Evolutionary conservation across 805 yeast species (phyloP), one percentile per base, ranked within the genome.

Genomic region (Kockiozyma suomiensis): DNA sequence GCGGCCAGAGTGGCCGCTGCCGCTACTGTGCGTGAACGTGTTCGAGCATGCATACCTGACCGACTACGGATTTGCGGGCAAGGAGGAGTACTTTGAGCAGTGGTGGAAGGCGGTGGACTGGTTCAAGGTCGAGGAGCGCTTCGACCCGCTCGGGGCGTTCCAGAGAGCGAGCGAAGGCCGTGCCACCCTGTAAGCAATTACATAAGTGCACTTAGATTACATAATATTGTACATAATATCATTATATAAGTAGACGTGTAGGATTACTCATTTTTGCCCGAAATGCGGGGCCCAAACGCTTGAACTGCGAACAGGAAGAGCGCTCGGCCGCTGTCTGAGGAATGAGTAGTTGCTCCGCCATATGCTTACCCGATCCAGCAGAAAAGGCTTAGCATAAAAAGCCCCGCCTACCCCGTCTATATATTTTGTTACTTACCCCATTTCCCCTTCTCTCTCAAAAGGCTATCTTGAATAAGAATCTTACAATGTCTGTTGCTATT

Each of bases 41-140:
- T 92, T 97, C 97, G 96, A 93, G 73, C 83, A 85, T 65, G 90
- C 97, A n/a, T 94, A 86, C 73, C 69, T 90, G 47, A 76, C 82
- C 28, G 98, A 94, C 74, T 93, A 86, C 74, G 97, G 97, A 49
- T 80, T 89, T 54, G 71, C 68, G 23, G 96, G 94, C 25, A 87
- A 86, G 76, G 78, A 82, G 46, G 78, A 81, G 54, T 94, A 88
- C 74, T 80, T 94, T 66, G 82, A 82, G 62, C 86, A 85, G 64
- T 85, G 86, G 70, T 85, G 96, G 85, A 82, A 85, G 54, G 80
- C 90, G 66, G 81, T 92, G 61, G 86, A 93, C 75, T 94, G 99
- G 99, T 21, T 23, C 45, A 48, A 21, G 30, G 65, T 65, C 28
- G 67, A 58, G 42, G 54, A 56, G 35, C 49, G 68, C 40, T 52